phyloP scores from a whole-genome alignment of 192 early-diverging fungal genomes.

The Coemansia sp. region DNA sequence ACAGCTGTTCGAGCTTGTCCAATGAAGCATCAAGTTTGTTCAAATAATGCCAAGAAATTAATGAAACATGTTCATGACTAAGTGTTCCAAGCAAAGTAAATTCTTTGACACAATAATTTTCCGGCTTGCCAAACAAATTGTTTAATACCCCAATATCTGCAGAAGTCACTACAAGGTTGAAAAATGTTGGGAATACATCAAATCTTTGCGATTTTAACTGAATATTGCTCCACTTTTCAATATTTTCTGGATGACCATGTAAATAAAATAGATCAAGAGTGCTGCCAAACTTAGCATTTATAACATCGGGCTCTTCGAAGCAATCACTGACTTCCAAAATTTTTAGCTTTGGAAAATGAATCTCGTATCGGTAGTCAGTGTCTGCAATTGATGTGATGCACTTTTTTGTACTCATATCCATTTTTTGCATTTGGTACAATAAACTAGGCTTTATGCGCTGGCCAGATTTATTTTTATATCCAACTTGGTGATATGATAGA shows the following conservation, averaged over 20 bases:
- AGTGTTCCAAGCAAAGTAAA: too few relatives aligned
- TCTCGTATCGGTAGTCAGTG: not conserved
- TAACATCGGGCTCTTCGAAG: not conserved
- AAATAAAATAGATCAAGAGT: not conserved
- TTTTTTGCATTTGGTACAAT: too few relatives aligned
- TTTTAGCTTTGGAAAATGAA: not conserved
- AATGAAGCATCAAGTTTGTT: too few relatives aligned
- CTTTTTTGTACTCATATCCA: too few relatives aligned
- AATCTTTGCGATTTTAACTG: not conserved
- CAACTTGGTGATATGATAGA: not conserved
- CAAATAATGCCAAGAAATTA: too few relatives aligned
- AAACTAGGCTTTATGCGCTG: too few relatives aligned
- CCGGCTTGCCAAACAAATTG: too few relatives aligned
- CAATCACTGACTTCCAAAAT: not conserved
- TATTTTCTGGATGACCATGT: not conserved
- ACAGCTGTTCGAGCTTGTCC: too few relatives aligned
- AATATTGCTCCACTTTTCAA: not conserved
- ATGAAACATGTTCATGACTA: too few relatives aligned
- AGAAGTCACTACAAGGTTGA: not conserved
- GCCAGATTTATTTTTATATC: not conserved
- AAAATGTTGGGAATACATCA: not conserved
- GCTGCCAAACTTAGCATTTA: not conserved
- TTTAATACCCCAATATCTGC: not conserved
- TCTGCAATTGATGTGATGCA: not conserved
- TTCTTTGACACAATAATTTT: too few relatives aligned